Evolutionary conservation across 83 land plant species (phyloP).

Genomic region (Picea abies): DNA sequence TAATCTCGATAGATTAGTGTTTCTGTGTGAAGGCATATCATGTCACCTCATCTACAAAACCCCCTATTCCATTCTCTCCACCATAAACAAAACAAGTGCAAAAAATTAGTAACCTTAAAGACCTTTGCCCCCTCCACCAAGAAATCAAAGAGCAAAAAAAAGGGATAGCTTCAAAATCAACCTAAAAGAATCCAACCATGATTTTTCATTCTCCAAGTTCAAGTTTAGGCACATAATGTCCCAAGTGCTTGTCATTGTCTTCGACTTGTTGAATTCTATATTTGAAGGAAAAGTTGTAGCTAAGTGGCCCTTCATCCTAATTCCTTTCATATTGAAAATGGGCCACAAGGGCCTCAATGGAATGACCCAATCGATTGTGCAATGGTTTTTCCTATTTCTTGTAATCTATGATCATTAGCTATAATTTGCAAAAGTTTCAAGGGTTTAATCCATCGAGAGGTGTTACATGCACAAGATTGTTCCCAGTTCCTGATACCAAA

Average conservation of each 20-base stretch:
- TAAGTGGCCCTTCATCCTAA: conserved; percentile 77
- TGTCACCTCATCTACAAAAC: too few species aligned
- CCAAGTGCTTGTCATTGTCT: conserved; percentile 75
- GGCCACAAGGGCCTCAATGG: conserved; percentile 80
- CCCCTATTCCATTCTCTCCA: too few species aligned
- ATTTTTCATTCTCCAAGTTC: too few species aligned
- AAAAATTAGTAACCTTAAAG: too few species aligned
- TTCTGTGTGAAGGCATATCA: too few species aligned
- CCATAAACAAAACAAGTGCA: too few species aligned
- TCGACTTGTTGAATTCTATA: conserved; percentile 76
- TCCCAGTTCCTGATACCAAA: conserved; percentile 81
- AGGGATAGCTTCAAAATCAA: too few species aligned
- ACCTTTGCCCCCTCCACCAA: too few species aligned
- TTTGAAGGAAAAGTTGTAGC: conserved; percentile 89
- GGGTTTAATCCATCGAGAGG: conserved; percentile 89
- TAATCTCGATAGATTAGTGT: too few species aligned
- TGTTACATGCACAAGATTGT: conserved; percentile 42
- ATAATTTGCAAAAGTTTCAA: conserved; percentile 86
- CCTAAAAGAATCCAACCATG: too few species aligned
- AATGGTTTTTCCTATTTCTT: conserved; percentile 79
- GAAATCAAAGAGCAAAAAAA: too few species aligned
- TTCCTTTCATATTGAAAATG: conserved; percentile 74
- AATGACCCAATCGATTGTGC: conserved; percentile 83
- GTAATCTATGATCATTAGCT: conserved; percentile 83
- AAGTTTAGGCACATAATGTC: conserved; percentile 62